Evolutionary conservation across 2,329 filamentous ascomycete species (phyloP).

Genomic region (Trichoderma sp.): DNA sequence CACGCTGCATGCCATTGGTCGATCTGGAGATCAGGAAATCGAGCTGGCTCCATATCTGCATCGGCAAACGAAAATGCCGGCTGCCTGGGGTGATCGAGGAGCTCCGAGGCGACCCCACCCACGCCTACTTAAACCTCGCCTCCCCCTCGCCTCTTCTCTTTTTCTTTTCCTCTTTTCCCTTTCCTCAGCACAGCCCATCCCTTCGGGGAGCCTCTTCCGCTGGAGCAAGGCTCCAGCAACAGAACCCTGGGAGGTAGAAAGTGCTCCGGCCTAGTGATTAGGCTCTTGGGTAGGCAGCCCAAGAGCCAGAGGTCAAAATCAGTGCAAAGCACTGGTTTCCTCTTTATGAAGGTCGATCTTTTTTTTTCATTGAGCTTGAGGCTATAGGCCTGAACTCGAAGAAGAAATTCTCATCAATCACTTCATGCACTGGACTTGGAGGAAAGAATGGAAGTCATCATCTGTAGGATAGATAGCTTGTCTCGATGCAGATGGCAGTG

Average conservation of each 20-base stretch:
- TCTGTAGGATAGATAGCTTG: too few species aligned
- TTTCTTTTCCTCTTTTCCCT: conserved; percentile 18
- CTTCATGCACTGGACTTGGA: too few species aligned
- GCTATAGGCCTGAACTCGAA: conserved; percentile 27
- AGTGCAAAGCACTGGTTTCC: background rate
- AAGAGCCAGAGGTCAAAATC: background rate
- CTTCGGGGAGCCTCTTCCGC: background rate
- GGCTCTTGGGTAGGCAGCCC: background rate
- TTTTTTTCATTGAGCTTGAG: conserved; percentile 27
- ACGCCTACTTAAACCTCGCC: conserved; percentile 25
- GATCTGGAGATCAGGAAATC: too few species aligned
- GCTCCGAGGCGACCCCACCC: background rate
- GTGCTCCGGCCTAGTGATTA: conserved; percentile 17
- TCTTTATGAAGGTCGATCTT: conserved; percentile 10
- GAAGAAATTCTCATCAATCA: conserved; percentile 19
- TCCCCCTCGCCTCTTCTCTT: conserved; percentile 1
- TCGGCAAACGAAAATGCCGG: too few species aligned
- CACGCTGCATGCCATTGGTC: too few species aligned
- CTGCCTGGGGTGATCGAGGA: conserved; percentile 6
- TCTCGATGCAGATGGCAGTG: too few species aligned
- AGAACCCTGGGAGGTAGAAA: conserved; percentile 2
- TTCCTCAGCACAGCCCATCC: conserved; percentile 6
- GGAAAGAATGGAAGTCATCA: too few species aligned
- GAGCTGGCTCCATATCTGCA: too few species aligned
- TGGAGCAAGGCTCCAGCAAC: background rate